Base-by-base conservation (phyloP, 805 yeast species). In the Hemisphaericaspora nanyangensis region DNA sequence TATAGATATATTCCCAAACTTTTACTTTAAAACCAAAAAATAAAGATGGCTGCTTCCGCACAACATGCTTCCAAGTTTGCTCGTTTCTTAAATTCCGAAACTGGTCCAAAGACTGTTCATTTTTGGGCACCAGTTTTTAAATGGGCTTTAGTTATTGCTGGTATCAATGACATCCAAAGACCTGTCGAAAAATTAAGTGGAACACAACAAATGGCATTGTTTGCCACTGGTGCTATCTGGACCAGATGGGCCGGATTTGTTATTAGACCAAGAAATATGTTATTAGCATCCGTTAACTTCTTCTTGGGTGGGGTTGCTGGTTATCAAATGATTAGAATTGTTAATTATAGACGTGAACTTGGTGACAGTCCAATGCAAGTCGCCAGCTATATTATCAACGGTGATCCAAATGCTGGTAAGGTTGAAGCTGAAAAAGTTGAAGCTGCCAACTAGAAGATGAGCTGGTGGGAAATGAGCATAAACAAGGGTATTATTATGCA, bases 71-170 rank as follows among this genome's bases (percentile, higher is more conserved):
- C 80, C 25, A 78, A 76, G 34, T 86, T 91, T 63, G 65, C 76
- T 44, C 75, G 85, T 55, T 88, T 82, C 57, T 59, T 87, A 58
- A 77, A 81, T 52, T 82, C 96, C 13, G 95, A 85, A 59, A 87
- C 99, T 15, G 99, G 99, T 24, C 99, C 99, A 29, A 81, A 69
- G 59, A 91, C 99, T n/a, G 90, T 93, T 40, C 99, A 91, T 60
- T 91, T 91, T 66, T 91, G 99, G 99, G 95, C 74, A 1, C 74
- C 74, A 8, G 67, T 67, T 4, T 55, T 65, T 48, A 69, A 82
- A 68, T 91, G 99, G 99, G 74, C 85, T 12, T 72, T 91, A 45
- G 98, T 93, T 20, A 52, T 88, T 51, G 99, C 99, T 12, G 98
- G 99, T 42, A 72, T 87, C 46, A 82, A 75, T 55, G 99, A 91